These are phyloP conservation scores for Citrullus colocynthis DNA, from an alignment of 306 rosid species.

Conservation along the genomic window DNA sequence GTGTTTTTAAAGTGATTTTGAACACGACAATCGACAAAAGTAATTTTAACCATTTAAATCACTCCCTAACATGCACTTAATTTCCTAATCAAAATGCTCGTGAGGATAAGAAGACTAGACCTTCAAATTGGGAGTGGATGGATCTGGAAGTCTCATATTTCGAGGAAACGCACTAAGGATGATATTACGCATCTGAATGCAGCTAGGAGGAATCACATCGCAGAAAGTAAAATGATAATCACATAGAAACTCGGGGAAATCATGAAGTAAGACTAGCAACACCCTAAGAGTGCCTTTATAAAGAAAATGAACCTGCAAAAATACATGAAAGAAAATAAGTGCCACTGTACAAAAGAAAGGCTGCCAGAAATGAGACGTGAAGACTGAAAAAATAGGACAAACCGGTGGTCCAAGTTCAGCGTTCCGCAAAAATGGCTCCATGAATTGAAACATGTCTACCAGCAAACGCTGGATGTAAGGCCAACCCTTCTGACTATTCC, in stretches of 20 bases:
- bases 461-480: constrained; percentile 74
- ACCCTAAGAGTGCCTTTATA: constrained; percentile 95
- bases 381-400: constrained; percentile 11
- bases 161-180: constrained; percentile 97
- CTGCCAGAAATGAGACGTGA: not conserved
- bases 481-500: constrained; percentile 94
- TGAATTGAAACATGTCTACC: constrained; percentile 81
- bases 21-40: no score
- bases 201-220: constrained; percentile 93
- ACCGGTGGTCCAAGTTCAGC: constrained; percentile 89
- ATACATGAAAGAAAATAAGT: not conserved
- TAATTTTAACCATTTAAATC: no score
- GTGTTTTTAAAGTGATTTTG: no score
- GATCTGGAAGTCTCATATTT: constrained; percentile 96
- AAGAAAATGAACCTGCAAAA: constrained; percentile 61
- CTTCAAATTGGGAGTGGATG: constrained; percentile 88
- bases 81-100: not conserved
- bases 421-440: constrained; percentile 95
- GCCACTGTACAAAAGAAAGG: not conserved
- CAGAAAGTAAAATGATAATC: constrained; percentile 95
- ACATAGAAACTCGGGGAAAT: constrained; percentile 91
- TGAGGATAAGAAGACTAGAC: constrained; percentile 15
- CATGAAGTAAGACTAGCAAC: constrained; percentile 90
- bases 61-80: no score
- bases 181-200: constrained; percentile 96